A percentile compares a stretch with the other conserved stretches of the same genome.
Evolutionary conservation across 164 flowering plant species (phyloP).

Genomic region (Macadamia integrifolia): DNA sequence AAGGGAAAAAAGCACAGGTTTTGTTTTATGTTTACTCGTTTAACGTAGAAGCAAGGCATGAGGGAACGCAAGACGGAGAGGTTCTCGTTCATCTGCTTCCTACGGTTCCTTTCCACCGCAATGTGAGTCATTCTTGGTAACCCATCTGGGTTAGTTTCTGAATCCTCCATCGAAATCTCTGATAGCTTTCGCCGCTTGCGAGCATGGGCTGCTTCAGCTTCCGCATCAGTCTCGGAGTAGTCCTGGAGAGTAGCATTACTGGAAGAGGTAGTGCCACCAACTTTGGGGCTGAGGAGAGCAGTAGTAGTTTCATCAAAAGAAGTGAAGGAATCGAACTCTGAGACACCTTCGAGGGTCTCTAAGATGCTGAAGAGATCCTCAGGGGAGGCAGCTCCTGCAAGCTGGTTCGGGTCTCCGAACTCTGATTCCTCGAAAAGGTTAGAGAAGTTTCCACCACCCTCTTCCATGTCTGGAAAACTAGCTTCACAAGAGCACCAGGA

Average conservation of each 20-base stretch:
- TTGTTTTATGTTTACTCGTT: slow-evolving; percentile 40
- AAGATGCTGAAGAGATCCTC: slow-evolving; percentile 70
- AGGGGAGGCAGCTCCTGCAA: slow-evolving; percentile 25
- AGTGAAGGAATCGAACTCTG: slow-evolving; percentile 23
- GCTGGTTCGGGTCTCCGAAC: slow-evolving; percentile 27
- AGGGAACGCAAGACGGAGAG: slow-evolving; percentile 67
- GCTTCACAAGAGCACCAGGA: not conserved
- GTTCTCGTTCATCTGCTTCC: slow-evolving; percentile 96
- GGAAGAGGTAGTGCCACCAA: slow-evolving; percentile 13
- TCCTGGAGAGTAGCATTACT: slow-evolving; percentile 20
- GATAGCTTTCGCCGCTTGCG: slow-evolving; percentile 28
- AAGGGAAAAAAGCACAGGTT: too few relatives aligned
- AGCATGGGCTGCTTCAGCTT: slow-evolving; percentile 16
- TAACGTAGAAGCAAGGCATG: slow-evolving; percentile 95
- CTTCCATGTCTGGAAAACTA: not conserved
- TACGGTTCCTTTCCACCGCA: slow-evolving; percentile 81
- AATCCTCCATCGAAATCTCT: slow-evolving; percentile 13
- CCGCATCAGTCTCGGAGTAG: slow-evolving; percentile 12
- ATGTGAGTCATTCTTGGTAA: slow-evolving; percentile 58
- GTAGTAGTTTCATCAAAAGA: slow-evolving; percentile 15
- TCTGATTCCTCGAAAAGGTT: slow-evolving; percentile 36
- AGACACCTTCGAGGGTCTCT: slow-evolving; percentile 42
- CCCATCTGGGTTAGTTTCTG: slow-evolving; percentile 24
- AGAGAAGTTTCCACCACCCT: slow-evolving; percentile 31
- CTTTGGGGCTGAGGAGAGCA: slow-evolving; percentile 5